phyloP scores from a whole-genome alignment of 805 yeast genomes.

The Saccharomycopsis sp. region DNA sequence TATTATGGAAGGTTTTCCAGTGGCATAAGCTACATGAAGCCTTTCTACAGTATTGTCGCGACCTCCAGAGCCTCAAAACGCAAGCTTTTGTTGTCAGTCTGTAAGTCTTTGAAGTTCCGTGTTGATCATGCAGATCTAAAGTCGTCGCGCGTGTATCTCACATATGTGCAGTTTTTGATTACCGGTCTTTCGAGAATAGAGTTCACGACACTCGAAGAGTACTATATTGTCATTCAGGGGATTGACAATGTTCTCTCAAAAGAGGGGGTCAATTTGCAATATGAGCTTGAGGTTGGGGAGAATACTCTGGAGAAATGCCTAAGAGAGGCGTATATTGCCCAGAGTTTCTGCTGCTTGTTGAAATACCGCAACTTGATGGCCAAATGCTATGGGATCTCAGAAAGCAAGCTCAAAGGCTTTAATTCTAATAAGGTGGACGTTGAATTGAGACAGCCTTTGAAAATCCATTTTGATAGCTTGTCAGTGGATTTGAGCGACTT shows the following conservation, averaged over 20 bases:
- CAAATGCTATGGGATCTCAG: conserved; percentile 4
- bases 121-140: conserved; percentile 24
- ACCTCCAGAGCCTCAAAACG: conserved; percentile 34
- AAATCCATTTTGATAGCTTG: neutral
- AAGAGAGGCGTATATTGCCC: conserved; percentile 6
- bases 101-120: conserved; percentile 29
- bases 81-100: conserved; percentile 33
- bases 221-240: conserved; percentile 36
- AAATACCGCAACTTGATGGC: conserved; percentile 9
- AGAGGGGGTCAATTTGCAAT: conserved; percentile 35
- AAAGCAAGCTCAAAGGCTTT: conserved; percentile 6
- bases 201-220: conserved; percentile 45
- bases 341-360: conserved; percentile 4
- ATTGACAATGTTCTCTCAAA: conserved; percentile 38
- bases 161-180: conserved; percentile 31
- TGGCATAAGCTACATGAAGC: conserved; percentile 24
- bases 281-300: conserved; percentile 19
- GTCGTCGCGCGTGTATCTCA: conserved; percentile 22
- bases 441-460: conserved; percentile 4
- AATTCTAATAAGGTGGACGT: conserved; percentile 11
- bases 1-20: conserved; percentile 23
- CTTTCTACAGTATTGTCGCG: conserved; percentile 38
- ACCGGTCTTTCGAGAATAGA: conserved; percentile 35
- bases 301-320: neutral
- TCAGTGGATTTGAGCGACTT: neutral